phyloP scores from a whole-genome alignment of 768 basidiomycete genomes.

The Trametopsis cervina region DNA sequence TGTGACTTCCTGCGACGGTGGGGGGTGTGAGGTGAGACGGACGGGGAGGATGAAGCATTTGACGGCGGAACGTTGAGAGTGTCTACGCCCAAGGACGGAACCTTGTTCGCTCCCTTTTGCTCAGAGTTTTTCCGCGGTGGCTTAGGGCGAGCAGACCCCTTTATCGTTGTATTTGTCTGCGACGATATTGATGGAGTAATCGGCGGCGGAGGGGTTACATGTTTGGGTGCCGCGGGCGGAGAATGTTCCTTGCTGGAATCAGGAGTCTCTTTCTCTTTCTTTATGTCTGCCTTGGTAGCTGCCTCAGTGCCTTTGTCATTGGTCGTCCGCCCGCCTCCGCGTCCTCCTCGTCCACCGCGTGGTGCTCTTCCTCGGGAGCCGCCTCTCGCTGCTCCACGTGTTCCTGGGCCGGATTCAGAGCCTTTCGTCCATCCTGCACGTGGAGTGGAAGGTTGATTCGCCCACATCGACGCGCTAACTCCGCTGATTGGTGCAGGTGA shows the following conservation, averaged over 20 bases:
- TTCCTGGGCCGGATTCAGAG: conserved; percentile 20
- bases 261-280: conserved; percentile 17
- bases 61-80: conserved; percentile 4
- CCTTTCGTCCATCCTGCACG: conserved; percentile 17
- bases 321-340: conserved; percentile 22
- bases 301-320: conserved; percentile 19
- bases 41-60: conserved; percentile 14
- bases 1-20: conserved; percentile 45
- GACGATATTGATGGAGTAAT: neutral
- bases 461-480: conserved; percentile 18
- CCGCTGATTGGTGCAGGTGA: conserved; percentile 15
- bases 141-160: conserved; percentile 9
- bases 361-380: conserved; percentile 22
- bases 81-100: conserved; percentile 11
- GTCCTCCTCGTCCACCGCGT: conserved; percentile 26
- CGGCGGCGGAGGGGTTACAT: conserved; percentile 3
- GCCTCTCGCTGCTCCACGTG: conserved; percentile 16
- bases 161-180: conserved; percentile 4
- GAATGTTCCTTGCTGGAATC: conserved; percentile 19
- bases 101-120: conserved; percentile 14
- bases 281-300: conserved; percentile 15
- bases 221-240: conserved; percentile 13
- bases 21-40: conserved; percentile 33
- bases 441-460: conserved; percentile 14
- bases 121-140: conserved; percentile 12